Conservation (phyloP, 495 filamentous ascomycete species). For the Penicillium riverlandense region DNA sequence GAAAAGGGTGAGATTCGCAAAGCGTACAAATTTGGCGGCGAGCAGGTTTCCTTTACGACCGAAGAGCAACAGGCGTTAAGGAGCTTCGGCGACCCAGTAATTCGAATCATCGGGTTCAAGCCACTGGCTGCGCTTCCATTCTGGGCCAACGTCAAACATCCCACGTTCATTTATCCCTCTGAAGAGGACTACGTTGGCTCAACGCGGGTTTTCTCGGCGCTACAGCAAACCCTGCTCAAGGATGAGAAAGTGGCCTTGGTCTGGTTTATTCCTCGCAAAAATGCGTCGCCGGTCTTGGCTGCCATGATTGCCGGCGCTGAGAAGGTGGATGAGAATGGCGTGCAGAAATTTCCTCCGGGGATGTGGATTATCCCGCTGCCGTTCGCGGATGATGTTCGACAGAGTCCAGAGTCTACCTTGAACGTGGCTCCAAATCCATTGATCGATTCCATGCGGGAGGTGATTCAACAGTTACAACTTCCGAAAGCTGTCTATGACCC, state of each 20-base stretch:
- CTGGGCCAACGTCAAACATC: conserved; percentile 81
- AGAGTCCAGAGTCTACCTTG: conserved; percentile 54
- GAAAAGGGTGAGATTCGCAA: conserved; percentile 81
- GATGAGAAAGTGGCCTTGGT: conserved; percentile 73
- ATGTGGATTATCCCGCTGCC: conserved; percentile 87
- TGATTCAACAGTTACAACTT: conserved; percentile 83
- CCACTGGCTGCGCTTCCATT: conserved; percentile 63
- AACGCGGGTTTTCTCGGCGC: conserved; percentile 82
- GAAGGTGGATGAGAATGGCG: conserved; percentile 55
- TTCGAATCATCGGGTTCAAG: conserved; percentile 95
- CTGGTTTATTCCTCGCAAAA: conserved; percentile 82
- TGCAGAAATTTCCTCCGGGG: conserved; percentile 69
- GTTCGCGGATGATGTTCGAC: conserved; percentile 83
- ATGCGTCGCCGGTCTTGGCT: conserved; percentile 68
- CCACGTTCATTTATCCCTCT: conserved; percentile 89
- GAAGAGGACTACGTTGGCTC: conserved; percentile 87
- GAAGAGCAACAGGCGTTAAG: conserved; percentile 74
- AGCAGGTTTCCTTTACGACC: conserved; percentile 74
- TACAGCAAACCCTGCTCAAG: conserved; percentile 78
- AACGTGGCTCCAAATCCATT: conserved; percentile 58
- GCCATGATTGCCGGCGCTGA: conserved; percentile 74
- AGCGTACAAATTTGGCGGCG: conserved; percentile 92
- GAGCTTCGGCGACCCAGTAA: conserved; percentile 70
- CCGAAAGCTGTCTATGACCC: conserved; percentile 81
- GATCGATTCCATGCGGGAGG: conserved; percentile 70